Conservation (phyloP, 2,329 filamentous ascomycete species). For the Pezicula neosporulosa region DNA sequence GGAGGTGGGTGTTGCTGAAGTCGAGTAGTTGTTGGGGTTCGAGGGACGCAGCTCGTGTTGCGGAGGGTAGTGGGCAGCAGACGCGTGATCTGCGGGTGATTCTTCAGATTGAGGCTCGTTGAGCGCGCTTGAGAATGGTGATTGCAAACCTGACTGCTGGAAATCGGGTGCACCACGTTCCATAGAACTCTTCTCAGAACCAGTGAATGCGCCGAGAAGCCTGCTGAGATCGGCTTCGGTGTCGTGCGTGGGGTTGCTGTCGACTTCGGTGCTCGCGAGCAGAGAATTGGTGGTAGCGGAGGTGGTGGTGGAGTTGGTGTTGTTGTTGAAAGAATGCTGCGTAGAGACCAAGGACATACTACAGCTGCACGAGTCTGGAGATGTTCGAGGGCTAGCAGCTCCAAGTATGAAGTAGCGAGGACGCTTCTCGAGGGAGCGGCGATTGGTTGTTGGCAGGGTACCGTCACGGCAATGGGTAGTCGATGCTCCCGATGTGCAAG, state of each 20-base stretch:
- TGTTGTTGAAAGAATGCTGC: slow-evolving; percentile 19
- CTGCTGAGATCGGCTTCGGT: slow-evolving; percentile 25
- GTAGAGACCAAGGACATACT: slow-evolving; percentile 32
- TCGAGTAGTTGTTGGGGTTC: slow-evolving; percentile 36
- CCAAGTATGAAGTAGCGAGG: background rate
- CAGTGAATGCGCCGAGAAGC: slow-evolving; percentile 25
- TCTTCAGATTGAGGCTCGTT: slow-evolving; percentile 79
- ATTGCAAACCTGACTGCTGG: slow-evolving; percentile 84
- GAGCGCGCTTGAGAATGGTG: slow-evolving; percentile 64
- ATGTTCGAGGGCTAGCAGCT: slow-evolving; percentile 9
- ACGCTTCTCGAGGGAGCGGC: background rate
- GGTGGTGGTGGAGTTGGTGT: slow-evolving; percentile 18
- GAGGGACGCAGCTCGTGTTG: slow-evolving; percentile 72
- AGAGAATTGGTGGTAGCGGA: slow-evolving; percentile 17
- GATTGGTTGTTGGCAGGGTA: background rate
- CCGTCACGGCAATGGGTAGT: background rate
- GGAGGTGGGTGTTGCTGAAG: slow-evolving; percentile 79
- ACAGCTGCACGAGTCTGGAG: slow-evolving; percentile 17
- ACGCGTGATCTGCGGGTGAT: slow-evolving; percentile 81
- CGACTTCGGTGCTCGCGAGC: slow-evolving; percentile 13
- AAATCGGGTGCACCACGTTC: slow-evolving; percentile 68
- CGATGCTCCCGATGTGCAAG: background rate
- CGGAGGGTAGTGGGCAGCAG: slow-evolving; percentile 85
- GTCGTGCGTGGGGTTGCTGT: slow-evolving; percentile 10
- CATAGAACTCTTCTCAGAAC: slow-evolving; percentile 41